Evolutionary conservation across 345 rosid species (phyloP).

Genomic region (Gossypium thurberi): DNA sequence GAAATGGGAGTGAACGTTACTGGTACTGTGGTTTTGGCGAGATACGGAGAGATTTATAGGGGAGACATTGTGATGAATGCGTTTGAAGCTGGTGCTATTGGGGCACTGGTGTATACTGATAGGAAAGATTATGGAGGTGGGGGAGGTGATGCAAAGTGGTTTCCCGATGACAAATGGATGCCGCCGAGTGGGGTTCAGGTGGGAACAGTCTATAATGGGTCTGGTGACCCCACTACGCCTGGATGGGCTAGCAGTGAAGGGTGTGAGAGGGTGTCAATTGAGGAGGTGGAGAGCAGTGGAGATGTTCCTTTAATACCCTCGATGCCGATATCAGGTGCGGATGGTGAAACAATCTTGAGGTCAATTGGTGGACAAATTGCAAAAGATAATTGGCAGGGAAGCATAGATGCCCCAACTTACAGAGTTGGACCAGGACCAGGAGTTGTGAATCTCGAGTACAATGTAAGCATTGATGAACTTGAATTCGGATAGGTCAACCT

Average conservation of each 20-base stretch:
- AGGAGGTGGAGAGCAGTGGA: constrained; percentile 48
- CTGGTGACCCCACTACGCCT: constrained; percentile 77
- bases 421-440: constrained; percentile 81
- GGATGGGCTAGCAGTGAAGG: constrained; percentile 71
- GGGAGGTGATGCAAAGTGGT: constrained; percentile 38
- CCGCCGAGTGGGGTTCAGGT: constrained; percentile 88
- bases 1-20: constrained; percentile 43
- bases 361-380: constrained; percentile 47
- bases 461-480: constrained; percentile 30
- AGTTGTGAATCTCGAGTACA: constrained; percentile 49
- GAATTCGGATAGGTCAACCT: neutral
- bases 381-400: constrained; percentile 58
- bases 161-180: constrained; percentile 51
- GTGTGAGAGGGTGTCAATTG: constrained; percentile 63
- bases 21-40: constrained; percentile 47
- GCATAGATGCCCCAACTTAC: constrained; percentile 45
- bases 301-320: constrained; percentile 64
- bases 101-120: constrained; percentile 55
- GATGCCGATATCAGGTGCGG: constrained; percentile 59
- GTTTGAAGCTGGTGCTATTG: constrained; percentile 53
- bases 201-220: constrained; percentile 53
- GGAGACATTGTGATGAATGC: constrained; percentile 76
- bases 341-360: constrained; percentile 59
- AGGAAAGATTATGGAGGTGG: constrained; percentile 69
- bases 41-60: constrained; percentile 62